Evolutionary conservation across 768 basidiomycete species (phyloP), one percentile per base, ranked within the genome.

Genomic region (Calvatia gigantea): DNA sequence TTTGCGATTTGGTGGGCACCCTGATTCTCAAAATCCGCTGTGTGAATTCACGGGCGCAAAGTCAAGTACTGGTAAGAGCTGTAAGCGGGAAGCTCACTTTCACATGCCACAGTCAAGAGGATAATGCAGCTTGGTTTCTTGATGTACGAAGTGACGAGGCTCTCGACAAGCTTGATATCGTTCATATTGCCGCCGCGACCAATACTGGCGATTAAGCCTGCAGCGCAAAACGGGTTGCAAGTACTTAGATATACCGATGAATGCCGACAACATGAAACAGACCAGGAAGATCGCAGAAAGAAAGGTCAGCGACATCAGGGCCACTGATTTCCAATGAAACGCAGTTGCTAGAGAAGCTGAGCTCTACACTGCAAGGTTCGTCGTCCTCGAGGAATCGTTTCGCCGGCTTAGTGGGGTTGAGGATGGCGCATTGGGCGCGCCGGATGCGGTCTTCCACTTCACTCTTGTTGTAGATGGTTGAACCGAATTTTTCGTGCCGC

Each of bases 1-100:
- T 83, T 85, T 0, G 87, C 81, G 0, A 91, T 70, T 19, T 78
- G 71, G 57, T 86, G 83, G 0, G 89, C 89, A 0, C 84, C 85
- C 64, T 91, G 89, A 41, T 89, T 92, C 59, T 91, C 86, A 17
- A 87, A 88, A 59, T 92, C 89, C 46, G 87, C 90, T 91, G 48
- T 12, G 45, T 4, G 17, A 27, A 7, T 4, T 6, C 19, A 4
- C 12, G 6, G n/a, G n/a, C 11, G 32, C 33, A 11, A 15, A 11
- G 35, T 11, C 29, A 29, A 15, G 12, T 42, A 38, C 29, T 17
- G 17, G 7, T n/a, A 0, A 4, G 0, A 33, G 17, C 31, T 2
- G 46, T 21, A 4, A 33, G 7, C 27, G 41, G 27, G 12, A n/a
- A 54, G n/a, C 78, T 52, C 54, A 85, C 86, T 85, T 65, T 86